phyloP scores from a whole-genome alignment of 805 yeast species.

The Hanseniaspora meyeri region DNA sequence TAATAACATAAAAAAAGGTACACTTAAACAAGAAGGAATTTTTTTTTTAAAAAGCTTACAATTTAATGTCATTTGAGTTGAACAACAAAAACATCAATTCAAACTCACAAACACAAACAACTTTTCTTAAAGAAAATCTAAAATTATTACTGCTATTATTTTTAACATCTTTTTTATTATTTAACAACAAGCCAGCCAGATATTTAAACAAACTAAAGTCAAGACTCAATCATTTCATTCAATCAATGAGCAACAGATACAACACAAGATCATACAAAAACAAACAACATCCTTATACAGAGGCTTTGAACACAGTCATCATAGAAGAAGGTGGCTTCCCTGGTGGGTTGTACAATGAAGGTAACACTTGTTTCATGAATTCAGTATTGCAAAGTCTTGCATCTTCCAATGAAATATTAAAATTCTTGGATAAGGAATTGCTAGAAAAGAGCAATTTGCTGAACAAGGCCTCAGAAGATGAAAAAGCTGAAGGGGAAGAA shows the following conservation, averaged over 20 bases:
- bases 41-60: too few relatives aligned
- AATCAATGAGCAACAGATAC: slow-evolving; percentile 12
- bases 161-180: slow-evolving; percentile 3
- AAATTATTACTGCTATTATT: background rate
- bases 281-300: slow-evolving; percentile 9
- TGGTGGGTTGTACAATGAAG: slow-evolving; percentile 82
- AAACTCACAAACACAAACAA: background rate
- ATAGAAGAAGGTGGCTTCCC: slow-evolving; percentile 53
- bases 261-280: slow-evolving; percentile 8
- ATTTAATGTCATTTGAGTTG: background rate
- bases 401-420: slow-evolving; percentile 48
- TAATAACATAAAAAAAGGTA: too few relatives aligned
- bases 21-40: too few relatives aligned
- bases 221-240: slow-evolving; percentile 11
- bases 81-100: background rate
- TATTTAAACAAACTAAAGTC: slow-evolving; percentile 13
- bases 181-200: slow-evolving; percentile 14
- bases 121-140: background rate
- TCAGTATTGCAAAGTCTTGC: slow-evolving; percentile 76
- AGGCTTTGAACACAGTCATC: slow-evolving; percentile 25
- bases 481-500: slow-evolving; percentile 19
- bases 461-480: slow-evolving; percentile 16
- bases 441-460: slow-evolving; percentile 13
- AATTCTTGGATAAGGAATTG: slow-evolving; percentile 41
- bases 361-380: slow-evolving; percentile 92